phyloP scores from a whole-genome alignment of 2,329 filamentous ascomycete species.

The Botrytis elliptica region DNA sequence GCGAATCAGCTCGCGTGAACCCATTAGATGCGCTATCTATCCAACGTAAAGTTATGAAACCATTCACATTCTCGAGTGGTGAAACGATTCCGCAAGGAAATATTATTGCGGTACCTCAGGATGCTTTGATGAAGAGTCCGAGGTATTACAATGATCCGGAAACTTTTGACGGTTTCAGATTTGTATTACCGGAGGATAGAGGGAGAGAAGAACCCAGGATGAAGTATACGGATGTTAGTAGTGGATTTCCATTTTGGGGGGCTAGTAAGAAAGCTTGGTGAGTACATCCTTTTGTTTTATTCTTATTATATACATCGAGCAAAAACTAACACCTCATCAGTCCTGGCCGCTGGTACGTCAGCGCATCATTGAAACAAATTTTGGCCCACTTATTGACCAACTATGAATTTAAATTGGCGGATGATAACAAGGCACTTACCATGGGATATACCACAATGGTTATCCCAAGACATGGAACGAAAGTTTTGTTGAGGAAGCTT shows the following conservation, averaged over 20 bases:
- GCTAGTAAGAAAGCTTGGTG: not conserved
- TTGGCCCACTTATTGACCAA: not conserved
- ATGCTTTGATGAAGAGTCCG: not conserved
- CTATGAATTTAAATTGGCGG: not conserved
- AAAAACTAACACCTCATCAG: not conserved
- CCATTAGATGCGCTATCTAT: constrained; percentile 7
- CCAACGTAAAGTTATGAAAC: constrained; percentile 9
- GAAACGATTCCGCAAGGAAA: not conserved
- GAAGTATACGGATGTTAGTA: constrained; percentile 10
- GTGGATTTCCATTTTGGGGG: not conserved
- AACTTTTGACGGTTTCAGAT: not conserved
- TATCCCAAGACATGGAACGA: not conserved
- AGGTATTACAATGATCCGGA: not conserved
- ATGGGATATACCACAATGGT: constrained; percentile 8
- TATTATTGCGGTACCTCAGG: not conserved
- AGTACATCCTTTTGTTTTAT: not conserved
- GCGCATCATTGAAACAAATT: constrained; percentile 4
- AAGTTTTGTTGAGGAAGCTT: not conserved
- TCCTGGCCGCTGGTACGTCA: constrained; percentile 3
- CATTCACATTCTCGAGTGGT: not conserved
- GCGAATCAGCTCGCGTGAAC: constrained; percentile 5
- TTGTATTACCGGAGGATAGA: not conserved
- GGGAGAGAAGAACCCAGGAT: not conserved
- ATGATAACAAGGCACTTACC: not conserved
- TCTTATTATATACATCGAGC: not conserved